Evolutionary conservation across 495 filamentous ascomycete species (phyloP), one percentile per base, ranked within the genome.

Genomic region (Corynascus novoguineensis): DNA sequence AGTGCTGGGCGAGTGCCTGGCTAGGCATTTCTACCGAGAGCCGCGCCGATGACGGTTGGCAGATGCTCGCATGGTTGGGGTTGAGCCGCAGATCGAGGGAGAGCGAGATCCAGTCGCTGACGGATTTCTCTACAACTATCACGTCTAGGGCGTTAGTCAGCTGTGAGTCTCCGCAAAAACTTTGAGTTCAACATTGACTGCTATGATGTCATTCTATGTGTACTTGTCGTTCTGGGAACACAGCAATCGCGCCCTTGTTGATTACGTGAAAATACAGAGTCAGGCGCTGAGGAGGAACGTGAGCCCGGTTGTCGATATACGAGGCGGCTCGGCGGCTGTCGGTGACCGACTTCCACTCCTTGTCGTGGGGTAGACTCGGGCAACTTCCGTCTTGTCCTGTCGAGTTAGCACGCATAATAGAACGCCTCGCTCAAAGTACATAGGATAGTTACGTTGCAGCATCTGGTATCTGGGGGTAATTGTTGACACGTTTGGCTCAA

Each of bases 141-240:
- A 15, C 4, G 27, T 21, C 15, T 11, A 44, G 19, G n/a, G 0
- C 2, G 14, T 53, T 42, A 41, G 50, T 53, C 50, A 53, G 50
- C 50, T 19, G 25, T 22, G 50, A 29, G 14, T 11, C 35, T 21
- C 24, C 22, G 24, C 12, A 37, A 17, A n/a, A 5, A 8, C 15
- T 17, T 4, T 8, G 4, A n/a, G 34, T n/a, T 28, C 15, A 8
- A 31, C n/a, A n/a, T n/a, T n/a, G n/a, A n/a, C 22, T 17, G 8
- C 35, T 27, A 53, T 53, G 50, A 53, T 53, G 50, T 53, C 50
- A 53, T n/a, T n/a, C 50, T 32, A 21, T 37, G 12, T 17, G 50
- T 41, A 5, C n/a, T n/a, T 32, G 35, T 10, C 25, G 25, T n/a
- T 22, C 25, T 53, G 2, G n/a, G 27, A 44, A 42, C 27, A 17